Evolutionary conservation across 257 asterid species (phyloP).

Genomic region (Scutellaria minor): DNA sequence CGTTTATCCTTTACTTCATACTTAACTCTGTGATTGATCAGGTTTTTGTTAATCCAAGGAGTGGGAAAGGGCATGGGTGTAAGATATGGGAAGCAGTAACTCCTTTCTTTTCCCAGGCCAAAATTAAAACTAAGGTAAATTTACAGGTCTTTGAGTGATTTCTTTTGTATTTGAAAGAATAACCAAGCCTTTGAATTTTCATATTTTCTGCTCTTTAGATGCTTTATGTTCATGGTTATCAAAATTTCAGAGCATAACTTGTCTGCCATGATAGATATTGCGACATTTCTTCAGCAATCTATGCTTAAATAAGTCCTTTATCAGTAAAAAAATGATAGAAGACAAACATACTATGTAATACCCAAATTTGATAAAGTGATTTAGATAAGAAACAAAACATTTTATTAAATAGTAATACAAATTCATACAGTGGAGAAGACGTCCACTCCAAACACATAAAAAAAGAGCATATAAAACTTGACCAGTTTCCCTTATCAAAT

Average conservation of each 20-base stretch:
- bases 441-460: no score
- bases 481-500: no score
- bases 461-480: no score
- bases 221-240: neutral
- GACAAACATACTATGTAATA: neutral
- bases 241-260: slow-evolving; percentile 7
- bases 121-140: slow-evolving; percentile 80
- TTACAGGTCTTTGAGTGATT: slow-evolving; percentile 16
- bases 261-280: slow-evolving; percentile 16
- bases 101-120: slow-evolving; percentile 86
- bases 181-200: slow-evolving; percentile 3
- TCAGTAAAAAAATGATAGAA: neutral
- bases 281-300: slow-evolving; percentile 3
- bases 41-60: slow-evolving; percentile 93
- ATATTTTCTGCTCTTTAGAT: neutral
- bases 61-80: slow-evolving; percentile 91
- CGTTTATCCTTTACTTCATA: neutral
- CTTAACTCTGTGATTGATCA: slow-evolving; percentile 50
- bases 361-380: neutral
- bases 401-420: no score
- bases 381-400: no score
- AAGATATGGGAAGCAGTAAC: slow-evolving; percentile 84
- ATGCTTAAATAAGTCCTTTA: neutral
- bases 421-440: no score
- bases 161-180: slow-evolving; percentile 11